Conservation (phyloP, 805 yeast genomes). For the Ogataea naganishii region DNA sequence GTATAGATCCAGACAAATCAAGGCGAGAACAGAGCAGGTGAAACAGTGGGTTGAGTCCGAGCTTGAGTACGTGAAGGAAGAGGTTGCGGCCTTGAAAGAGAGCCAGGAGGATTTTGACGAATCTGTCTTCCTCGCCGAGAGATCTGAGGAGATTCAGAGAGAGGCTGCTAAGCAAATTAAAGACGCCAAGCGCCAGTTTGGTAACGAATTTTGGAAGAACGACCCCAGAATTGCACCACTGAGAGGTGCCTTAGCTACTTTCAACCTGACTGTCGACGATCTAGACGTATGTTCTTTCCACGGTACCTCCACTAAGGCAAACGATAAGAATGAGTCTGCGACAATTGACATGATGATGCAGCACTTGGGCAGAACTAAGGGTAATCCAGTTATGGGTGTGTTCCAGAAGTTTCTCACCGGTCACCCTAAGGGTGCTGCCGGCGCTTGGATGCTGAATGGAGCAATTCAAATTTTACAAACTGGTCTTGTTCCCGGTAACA, state of each 20-base stretch:
- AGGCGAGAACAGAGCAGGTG: slow-evolving; percentile 68
- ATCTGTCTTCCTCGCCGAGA: slow-evolving; percentile 60
- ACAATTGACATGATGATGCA: slow-evolving; percentile 88
- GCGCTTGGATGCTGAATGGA: slow-evolving; percentile 99
- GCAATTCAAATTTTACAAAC: slow-evolving; percentile 85
- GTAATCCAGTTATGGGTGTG: slow-evolving; percentile 95
- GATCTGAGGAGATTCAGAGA: slow-evolving; percentile 78
- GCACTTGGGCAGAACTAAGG: slow-evolving; percentile 94
- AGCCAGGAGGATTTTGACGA: slow-evolving; percentile 43
- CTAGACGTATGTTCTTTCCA: slow-evolving; percentile 97
- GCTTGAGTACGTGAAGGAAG: slow-evolving; percentile 58
- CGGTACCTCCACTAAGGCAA: slow-evolving; percentile 98
- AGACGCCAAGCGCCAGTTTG: slow-evolving; percentile 90
- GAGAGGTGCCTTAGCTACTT: slow-evolving; percentile 94
- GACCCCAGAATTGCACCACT: slow-evolving; percentile 95
- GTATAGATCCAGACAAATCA: slow-evolving; percentile 90
- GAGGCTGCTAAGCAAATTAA: slow-evolving; percentile 80
- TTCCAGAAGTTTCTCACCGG: slow-evolving; percentile 99
- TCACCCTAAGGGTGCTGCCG: slow-evolving; percentile 99
- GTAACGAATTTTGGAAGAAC: slow-evolving; percentile 84
- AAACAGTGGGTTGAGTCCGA: slow-evolving; percentile 82
- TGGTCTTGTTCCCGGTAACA: slow-evolving; percentile 97
- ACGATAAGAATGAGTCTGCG: slow-evolving; percentile 95
- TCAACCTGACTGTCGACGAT: slow-evolving; percentile 89
- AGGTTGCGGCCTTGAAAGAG: slow-evolving; percentile 45